A percentile compares a stretch with the other conserved stretches of the same genome.
phyloP scores from a whole-genome alignment of 148 eudicot genomes.

The Agrostemma githago region DNA sequence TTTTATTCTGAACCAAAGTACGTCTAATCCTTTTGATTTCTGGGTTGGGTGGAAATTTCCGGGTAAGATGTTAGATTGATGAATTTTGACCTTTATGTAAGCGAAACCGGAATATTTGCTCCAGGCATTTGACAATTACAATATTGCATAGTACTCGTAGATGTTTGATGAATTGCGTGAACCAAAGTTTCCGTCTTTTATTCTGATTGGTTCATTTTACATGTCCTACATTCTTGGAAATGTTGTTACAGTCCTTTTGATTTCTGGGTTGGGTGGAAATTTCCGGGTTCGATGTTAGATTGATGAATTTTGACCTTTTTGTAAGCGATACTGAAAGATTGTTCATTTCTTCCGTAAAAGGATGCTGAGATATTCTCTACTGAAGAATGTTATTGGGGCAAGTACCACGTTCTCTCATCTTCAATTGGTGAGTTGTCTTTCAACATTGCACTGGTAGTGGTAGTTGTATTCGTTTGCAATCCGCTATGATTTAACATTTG shows the following conservation, averaged over 20 bases:
- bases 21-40: conserved; percentile 3
- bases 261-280: conserved; percentile 9
- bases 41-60: conserved; percentile 1
- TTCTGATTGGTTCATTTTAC: background rate
- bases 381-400: conserved; percentile 27
- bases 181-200: background rate
- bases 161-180: background rate
- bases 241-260: background rate
- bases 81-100: background rate
- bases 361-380: conserved; percentile 43
- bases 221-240: background rate
- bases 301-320: background rate
- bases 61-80: background rate
- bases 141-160: background rate
- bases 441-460: background rate
- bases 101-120: background rate
- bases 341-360: background rate
- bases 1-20: conserved; percentile 3
- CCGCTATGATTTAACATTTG: conserved; percentile 3
- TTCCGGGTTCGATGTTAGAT: background rate
- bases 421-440: conserved; percentile 35
- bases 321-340: background rate
- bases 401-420: conserved; percentile 22
- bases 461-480: conserved; percentile 3
- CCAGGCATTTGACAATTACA: too few relatives aligned